Percentiles rank a stretch among this genome's conserved stretches.
These are phyloP conservation scores for Lodderomyces jiufengensis DNA, from an alignment of 1,139 yeast species.

Conservation along the genomic window DNA sequence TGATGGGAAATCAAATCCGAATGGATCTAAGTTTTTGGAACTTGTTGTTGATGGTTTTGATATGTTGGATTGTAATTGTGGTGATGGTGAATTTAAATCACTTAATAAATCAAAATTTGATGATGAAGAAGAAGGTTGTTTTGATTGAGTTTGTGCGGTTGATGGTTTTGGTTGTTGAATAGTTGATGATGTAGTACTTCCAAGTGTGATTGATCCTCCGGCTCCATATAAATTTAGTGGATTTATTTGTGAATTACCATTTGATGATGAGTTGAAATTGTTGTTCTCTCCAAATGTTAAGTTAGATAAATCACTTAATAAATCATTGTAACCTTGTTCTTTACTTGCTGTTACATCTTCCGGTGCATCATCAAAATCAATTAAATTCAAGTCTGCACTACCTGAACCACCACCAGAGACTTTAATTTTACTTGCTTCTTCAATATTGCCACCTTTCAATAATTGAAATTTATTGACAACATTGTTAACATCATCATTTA, in stretches of 20 bases:
- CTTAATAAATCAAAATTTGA: constrained; percentile 38
- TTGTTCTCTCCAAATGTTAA: constrained; percentile 43
- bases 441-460: constrained; percentile 61
- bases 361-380: constrained; percentile 74
- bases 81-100: constrained; percentile 43
- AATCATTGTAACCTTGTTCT: constrained; percentile 57
- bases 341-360: constrained; percentile 35
- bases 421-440: constrained; percentile 57
- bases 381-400: constrained; percentile 52
- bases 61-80: constrained; percentile 43
- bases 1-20: constrained; percentile 45
- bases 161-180: constrained; percentile 1
- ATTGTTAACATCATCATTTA: constrained; percentile 76
- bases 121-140: constrained; percentile 1
- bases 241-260: constrained; percentile 22
- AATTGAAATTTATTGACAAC: constrained; percentile 65
- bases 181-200: constrained; percentile 17
- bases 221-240: constrained; percentile 44
- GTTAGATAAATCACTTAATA: constrained; percentile 68
- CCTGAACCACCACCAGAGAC: constrained; percentile 23
- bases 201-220: constrained; percentile 45
- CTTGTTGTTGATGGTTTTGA: constrained; percentile 22
- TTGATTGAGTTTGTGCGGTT: constrained; percentile 9
- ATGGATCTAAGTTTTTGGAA: constrained; percentile 41
- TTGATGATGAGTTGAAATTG: constrained; percentile 14